Conservation (phyloP, 345 rosid species). For the Trapa bicornis region DNA sequence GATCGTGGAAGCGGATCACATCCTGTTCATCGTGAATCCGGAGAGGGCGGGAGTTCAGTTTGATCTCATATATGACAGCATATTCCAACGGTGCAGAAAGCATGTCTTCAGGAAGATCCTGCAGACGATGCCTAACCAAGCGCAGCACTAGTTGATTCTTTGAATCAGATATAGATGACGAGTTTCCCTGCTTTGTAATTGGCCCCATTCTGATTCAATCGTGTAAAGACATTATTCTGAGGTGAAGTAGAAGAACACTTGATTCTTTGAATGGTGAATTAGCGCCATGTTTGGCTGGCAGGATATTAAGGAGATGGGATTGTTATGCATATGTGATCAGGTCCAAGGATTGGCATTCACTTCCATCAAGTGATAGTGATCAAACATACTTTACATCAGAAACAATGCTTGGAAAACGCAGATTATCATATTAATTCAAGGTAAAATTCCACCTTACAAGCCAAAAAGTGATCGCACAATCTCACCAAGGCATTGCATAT, state of each 20-base stretch:
- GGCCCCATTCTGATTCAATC: not conserved
- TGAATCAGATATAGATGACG: not conserved
- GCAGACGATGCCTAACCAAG: slow-evolving; percentile 44
- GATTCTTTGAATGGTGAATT: no score
- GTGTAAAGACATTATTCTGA: not conserved
- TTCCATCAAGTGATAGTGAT: no score
- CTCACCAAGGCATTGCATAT: not conserved
- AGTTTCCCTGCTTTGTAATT: not conserved
- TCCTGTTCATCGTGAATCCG: slow-evolving; percentile 58
- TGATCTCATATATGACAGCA: slow-evolving; percentile 83
- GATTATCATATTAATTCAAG: not conserved
- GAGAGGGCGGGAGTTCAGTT: slow-evolving; percentile 92
- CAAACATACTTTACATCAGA: no score
- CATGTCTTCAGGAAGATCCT: slow-evolving; percentile 53
- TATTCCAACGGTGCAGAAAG: slow-evolving; percentile 84
- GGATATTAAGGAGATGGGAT: no score
- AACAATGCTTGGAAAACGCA: not conserved
- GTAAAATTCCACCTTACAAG: not conserved
- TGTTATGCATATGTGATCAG: no score
- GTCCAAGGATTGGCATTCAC: no score
- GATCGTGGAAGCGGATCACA: slow-evolving; percentile 82
- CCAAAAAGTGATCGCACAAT: not conserved
- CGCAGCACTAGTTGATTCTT: not conserved
- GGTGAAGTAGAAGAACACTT: not conserved
- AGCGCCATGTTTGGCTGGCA: no score